phyloP scores from a whole-genome alignment of 352 stramenopile species.

The Globisporangium acanthophoron region DNA sequence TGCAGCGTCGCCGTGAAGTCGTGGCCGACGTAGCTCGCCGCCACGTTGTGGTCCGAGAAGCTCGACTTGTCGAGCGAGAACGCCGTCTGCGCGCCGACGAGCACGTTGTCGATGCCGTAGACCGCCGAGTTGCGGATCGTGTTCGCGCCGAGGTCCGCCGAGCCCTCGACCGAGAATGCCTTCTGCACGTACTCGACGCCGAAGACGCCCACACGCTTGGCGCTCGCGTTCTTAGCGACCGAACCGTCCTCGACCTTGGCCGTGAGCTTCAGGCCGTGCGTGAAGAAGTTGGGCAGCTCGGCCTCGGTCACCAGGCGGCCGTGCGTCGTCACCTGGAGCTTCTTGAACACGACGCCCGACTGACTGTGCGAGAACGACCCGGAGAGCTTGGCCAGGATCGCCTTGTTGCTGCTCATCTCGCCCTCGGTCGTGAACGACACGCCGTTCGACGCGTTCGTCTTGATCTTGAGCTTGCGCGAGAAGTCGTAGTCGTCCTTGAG shows the following conservation, averaged over 20 bases:
- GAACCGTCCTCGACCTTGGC: constrained; percentile 82
- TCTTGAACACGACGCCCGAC: constrained; percentile 75
- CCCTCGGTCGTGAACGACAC: constrained; percentile 86
- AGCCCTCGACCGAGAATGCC: constrained; percentile 53
- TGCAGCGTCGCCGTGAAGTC: constrained; percentile 77
- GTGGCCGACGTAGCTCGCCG: constrained; percentile 62
- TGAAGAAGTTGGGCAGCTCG: constrained; percentile 77
- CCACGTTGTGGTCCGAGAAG: constrained; percentile 83
- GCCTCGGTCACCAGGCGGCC: constrained; percentile 70
- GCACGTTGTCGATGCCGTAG: constrained; percentile 76
- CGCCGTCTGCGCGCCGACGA: constrained; percentile 60
- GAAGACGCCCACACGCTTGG: constrained; percentile 70
- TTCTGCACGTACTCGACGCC: constrained; percentile 72
- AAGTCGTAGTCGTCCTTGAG: constrained; percentile 88
- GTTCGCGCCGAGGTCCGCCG: constrained; percentile 50
- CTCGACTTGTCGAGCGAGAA: constrained; percentile 82
- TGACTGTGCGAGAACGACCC: constrained; percentile 60
- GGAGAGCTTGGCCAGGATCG: constrained; percentile 79
- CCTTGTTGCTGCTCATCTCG: constrained; percentile 83
- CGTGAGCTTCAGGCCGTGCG: constrained; percentile 75
- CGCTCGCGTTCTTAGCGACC: constrained; percentile 67
- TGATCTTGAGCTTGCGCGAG: constrained; percentile 89
- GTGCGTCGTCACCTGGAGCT: constrained; percentile 84
- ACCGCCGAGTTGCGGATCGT: constrained; percentile 59
- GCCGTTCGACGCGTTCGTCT: constrained; percentile 83